phyloP scores from a whole-genome alignment of 345 rosid genomes.

The Erodium maritimum region DNA sequence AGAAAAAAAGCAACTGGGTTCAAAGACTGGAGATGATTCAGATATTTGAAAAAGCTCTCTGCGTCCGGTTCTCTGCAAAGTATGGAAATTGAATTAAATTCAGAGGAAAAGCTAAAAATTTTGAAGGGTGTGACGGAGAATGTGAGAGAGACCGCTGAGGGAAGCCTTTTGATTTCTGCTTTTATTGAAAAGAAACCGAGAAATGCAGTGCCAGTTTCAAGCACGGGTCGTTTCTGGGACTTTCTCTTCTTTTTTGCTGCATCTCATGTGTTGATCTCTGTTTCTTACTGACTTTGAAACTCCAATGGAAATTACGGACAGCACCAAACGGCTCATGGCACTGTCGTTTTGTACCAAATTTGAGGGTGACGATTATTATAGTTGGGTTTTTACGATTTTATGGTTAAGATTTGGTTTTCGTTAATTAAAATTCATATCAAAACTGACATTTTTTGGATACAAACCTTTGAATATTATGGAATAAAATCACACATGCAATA shows the following conservation, averaged over 20 bases:
- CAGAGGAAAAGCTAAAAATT: not conserved
- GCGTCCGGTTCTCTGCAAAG: not conserved
- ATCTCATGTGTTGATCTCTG: not conserved
- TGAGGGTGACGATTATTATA: too few species aligned
- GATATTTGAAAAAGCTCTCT: not conserved
- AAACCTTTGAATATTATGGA: too few species aligned
- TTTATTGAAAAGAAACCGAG: constrained; percentile 1
- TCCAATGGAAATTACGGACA: too few species aligned
- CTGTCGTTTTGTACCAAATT: too few species aligned
- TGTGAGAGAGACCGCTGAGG: not conserved
- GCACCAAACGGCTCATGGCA: too few species aligned
- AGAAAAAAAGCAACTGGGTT: not conserved
- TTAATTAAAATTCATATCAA: too few species aligned
- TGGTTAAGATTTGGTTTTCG: too few species aligned
- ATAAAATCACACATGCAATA: too few species aligned
- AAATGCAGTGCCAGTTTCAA: not conserved
- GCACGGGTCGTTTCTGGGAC: not conserved
- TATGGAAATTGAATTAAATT: not conserved
- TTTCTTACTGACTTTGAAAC: not conserved
- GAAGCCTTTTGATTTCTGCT: not conserved
- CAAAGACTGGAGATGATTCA: not conserved
- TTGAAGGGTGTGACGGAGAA: not conserved
- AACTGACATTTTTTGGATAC: too few species aligned
- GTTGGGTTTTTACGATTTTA: too few species aligned
- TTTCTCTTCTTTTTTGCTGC: not conserved